phyloP scores from a whole-genome alignment of 805 yeast species.

The Candida takata region DNA sequence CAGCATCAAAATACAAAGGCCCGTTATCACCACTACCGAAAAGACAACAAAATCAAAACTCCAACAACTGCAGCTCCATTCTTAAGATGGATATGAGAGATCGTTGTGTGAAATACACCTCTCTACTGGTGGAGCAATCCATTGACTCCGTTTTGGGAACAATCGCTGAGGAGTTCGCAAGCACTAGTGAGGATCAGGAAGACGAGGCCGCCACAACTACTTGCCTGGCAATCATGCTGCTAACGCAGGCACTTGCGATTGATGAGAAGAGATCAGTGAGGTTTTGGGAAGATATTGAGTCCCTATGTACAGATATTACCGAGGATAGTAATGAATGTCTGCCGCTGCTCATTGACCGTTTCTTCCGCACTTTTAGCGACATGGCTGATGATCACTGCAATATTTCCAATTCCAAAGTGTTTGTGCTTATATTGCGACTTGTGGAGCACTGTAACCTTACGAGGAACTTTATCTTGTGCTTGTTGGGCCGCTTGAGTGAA shows the following conservation, averaged over 20 bases:
- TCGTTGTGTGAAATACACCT: no score
- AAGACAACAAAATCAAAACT: no score
- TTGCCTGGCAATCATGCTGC: background rate
- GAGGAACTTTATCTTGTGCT: background rate
- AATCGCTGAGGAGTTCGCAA: no score
- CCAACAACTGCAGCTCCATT: no score
- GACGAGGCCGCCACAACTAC: background rate
- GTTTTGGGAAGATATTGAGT: background rate
- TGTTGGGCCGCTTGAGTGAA: background rate
- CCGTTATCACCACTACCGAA: no score
- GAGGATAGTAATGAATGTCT: background rate
- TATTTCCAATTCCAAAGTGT: background rate
- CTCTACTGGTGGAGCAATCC: no score
- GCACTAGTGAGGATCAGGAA: background rate
- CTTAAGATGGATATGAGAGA: no score
- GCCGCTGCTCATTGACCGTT: background rate
- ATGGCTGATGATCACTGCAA: constrained; percentile 1
- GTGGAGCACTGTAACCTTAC: no score
- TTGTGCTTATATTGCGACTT: background rate
- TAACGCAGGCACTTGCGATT: background rate
- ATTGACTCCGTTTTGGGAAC: no score
- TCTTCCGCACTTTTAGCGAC: background rate
- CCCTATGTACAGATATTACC: background rate
- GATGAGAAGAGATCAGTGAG: background rate
- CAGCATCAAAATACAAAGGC: no score